Evolutionary conservation across 805 yeast species (phyloP).

Genomic region (Ogataea populi-albae): DNA sequence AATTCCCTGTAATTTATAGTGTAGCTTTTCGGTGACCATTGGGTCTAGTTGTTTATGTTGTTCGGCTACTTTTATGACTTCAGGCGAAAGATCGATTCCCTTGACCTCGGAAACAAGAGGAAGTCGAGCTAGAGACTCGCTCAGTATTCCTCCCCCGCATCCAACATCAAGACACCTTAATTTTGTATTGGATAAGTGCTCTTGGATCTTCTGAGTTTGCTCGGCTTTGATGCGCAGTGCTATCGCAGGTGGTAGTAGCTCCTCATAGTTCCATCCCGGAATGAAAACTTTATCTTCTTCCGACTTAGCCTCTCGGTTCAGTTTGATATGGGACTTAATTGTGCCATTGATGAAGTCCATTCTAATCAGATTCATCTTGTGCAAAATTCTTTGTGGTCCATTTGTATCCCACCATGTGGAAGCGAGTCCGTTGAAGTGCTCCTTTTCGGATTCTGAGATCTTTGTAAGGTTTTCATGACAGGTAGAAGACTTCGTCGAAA

Average conservation of each 20-base stretch:
- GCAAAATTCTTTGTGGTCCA: slow-evolving; percentile 91
- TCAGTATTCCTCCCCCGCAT: slow-evolving; percentile 96
- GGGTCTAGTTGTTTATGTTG: slow-evolving; percentile 71
- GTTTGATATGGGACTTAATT: slow-evolving; percentile 41
- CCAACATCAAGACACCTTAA: slow-evolving; percentile 80
- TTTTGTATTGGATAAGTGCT: slow-evolving; percentile 34
- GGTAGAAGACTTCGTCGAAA: too few species aligned
- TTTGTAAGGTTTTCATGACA: too few species aligned
- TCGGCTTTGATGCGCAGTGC: slow-evolving; percentile 45
- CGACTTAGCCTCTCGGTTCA: slow-evolving; percentile 39
- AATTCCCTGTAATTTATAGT: slow-evolving; percentile 59
- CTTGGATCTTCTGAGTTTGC: slow-evolving; percentile 46
- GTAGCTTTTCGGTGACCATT: slow-evolving; percentile 41
- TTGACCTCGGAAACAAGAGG: slow-evolving; percentile 58
- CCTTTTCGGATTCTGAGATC: slow-evolving; percentile 60
- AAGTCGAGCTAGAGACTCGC: slow-evolving; percentile 83
- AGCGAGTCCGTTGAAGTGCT: slow-evolving; percentile 84
- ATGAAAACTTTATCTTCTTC: slow-evolving; percentile 53
- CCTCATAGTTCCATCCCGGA: slow-evolving; percentile 69
- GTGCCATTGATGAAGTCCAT: slow-evolving; percentile 80
- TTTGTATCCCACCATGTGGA: slow-evolving; percentile 97
- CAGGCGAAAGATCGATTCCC: slow-evolving; percentile 84
- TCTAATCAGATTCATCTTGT: slow-evolving; percentile 87
- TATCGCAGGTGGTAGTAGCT: slow-evolving; percentile 60
- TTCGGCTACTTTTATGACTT: slow-evolving; percentile 77